phyloP scores from a whole-genome alignment of 805 yeast species.

The Kregervanrija delftensis region DNA sequence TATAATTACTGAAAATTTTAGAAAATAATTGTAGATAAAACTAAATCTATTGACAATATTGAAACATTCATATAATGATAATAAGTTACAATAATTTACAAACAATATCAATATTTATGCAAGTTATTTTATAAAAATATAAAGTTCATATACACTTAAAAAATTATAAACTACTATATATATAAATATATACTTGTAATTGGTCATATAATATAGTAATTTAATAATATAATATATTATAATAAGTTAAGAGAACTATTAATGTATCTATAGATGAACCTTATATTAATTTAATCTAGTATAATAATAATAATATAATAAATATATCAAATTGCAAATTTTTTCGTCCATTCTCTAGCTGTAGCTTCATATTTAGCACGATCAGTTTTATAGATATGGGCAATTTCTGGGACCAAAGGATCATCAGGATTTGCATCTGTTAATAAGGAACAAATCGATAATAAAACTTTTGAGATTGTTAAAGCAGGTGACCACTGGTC shows the following conservation, averaged over 20 bases:
- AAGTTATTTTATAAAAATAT: too few species aligned
- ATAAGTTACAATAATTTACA: too few species aligned
- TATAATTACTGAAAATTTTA: too few species aligned
- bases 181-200: too few species aligned
- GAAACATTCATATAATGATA: too few species aligned
- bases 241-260: background rate
- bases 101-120: too few species aligned
- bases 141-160: too few species aligned
- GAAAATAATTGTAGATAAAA: too few species aligned
- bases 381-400: constrained; percentile 92
- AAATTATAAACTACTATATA: too few species aligned
- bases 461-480: constrained; percentile 89
- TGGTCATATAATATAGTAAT: too few species aligned
- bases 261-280: background rate
- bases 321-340: constrained; percentile 71
- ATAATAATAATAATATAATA: background rate
- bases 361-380: constrained; percentile 91
- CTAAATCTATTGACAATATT: too few species aligned
- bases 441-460: constrained; percentile 89
- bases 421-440: constrained; percentile 99
- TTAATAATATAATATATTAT: too few species aligned
- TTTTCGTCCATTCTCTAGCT: constrained; percentile 98
- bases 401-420: constrained; percentile 97
- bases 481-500: constrained; percentile 99
- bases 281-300: background rate